These are phyloP conservation scores for Neoconidiobolus thromboides DNA, from an alignment of 371 early-diverging fungal genomes.

Conservation along the genomic window DNA sequence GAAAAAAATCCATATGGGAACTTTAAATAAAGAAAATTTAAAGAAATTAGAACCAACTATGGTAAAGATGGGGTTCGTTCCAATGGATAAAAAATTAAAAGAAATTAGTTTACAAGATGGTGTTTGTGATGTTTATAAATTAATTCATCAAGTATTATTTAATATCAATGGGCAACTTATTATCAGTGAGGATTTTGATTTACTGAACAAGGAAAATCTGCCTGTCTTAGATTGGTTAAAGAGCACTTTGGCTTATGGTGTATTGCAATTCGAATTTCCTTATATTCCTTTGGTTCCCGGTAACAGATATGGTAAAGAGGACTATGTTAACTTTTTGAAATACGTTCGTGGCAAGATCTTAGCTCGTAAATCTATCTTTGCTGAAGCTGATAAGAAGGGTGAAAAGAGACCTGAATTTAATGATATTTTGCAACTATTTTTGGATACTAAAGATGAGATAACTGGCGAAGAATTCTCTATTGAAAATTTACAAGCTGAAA, in stretches of 20 bases:
- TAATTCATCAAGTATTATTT: conserved; percentile 4
- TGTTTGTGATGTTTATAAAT: conserved; percentile 1
- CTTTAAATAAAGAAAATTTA: too few species aligned
- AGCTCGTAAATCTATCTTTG: not conserved
- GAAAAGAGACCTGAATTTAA: not conserved
- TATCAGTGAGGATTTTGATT: conserved; percentile 25
- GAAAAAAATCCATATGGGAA: not conserved
- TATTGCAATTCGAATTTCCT: conserved; percentile 6
- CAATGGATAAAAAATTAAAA: too few species aligned
- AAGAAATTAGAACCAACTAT: too few species aligned
- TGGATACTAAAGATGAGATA: conserved; percentile 5
- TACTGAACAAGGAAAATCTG: conserved; percentile 16
- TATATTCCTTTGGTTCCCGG: not conserved
- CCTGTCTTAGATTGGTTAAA: not conserved
- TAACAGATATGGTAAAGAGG: too few species aligned
- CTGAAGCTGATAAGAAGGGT: not conserved
- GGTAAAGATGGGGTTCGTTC: too few species aligned
- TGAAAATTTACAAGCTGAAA: conserved; percentile 9
- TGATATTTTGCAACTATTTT: conserved; percentile 11
- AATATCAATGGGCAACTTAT: conserved; percentile 29
- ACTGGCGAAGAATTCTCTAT: conserved; percentile 5
- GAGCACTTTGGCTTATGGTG: too few species aligned
- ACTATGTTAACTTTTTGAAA: not conserved
- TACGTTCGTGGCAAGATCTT: too few species aligned
- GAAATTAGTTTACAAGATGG: too few species aligned